A percentile compares a stretch with the other conserved stretches of the same genome.
Evolutionary conservation across 2,329 filamentous ascomycete species (phyloP).

Genomic region (Chaetomium olivaceum): DNA sequence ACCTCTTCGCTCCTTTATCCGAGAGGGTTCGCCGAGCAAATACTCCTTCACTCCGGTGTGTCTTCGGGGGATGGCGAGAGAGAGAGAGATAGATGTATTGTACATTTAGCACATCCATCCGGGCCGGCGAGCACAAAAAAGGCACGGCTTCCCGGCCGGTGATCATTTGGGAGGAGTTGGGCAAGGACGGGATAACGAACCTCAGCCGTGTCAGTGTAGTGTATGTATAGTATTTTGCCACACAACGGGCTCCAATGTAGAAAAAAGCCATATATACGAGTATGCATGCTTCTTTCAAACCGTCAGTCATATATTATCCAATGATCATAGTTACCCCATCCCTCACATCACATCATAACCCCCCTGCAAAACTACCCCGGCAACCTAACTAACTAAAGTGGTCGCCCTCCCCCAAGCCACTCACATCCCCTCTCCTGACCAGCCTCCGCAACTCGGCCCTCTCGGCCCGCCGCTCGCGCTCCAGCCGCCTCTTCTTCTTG

Average conservation of each 20-base stretch:
- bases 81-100: conserved; percentile 2
- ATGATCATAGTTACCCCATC: neutral
- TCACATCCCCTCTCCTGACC: conserved; percentile 52
- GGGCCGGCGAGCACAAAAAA: neutral
- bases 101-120: conserved; percentile 17
- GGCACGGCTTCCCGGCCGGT: neutral
- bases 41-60: neutral
- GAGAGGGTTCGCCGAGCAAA: neutral
- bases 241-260: conserved; percentile 17
- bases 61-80: neutral
- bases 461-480: conserved; percentile 41
- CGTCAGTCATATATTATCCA: neutral
- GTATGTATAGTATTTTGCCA: conserved; percentile 22
- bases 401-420: conserved; percentile 62
- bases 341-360: neutral
- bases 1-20: neutral
- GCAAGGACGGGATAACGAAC: neutral
- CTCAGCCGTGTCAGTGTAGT: conserved; percentile 16
- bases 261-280: neutral
- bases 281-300: neutral
- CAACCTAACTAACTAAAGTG: conserved; percentile 63
- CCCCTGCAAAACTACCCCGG: too few relatives aligned
- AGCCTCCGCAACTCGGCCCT: conserved; percentile 48
- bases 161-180: neutral
- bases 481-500: conserved; percentile 70